Conservation (phyloP, 1,284 basidiomycete genomes). For the Testicularia cyperi region DNA sequence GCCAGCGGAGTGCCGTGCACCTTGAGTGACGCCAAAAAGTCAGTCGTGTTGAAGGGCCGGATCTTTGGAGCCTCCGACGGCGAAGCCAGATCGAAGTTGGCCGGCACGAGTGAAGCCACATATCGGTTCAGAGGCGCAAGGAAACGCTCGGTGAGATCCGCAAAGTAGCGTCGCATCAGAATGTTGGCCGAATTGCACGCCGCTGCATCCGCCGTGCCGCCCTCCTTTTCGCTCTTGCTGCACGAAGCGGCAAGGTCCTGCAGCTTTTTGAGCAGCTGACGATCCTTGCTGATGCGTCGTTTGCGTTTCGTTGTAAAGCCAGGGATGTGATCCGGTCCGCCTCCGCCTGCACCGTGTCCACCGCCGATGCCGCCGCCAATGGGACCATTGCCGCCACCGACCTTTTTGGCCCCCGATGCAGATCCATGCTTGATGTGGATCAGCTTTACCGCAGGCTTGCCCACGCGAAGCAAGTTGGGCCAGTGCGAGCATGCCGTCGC, state of each 20-base stretch:
- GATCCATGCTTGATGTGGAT: constrained; percentile 23
- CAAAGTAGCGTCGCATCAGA: constrained; percentile 79
- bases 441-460: constrained; percentile 57
- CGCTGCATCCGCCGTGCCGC: constrained; percentile 1
- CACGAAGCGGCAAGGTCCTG: constrained; percentile 55
- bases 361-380: constrained; percentile 63
- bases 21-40: constrained; percentile 81
- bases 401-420: constrained; percentile 1
- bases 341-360: constrained; percentile 64
- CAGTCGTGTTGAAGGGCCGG: constrained; percentile 73
- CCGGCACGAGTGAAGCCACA: constrained; percentile 69
- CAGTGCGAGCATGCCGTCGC: constrained; percentile 84
- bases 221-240: constrained; percentile 58
- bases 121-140: constrained; percentile 92
- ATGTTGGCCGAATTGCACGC: constrained; percentile 57
- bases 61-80: constrained; percentile 44
- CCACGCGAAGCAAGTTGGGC: constrained; percentile 76
- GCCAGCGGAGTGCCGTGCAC: constrained; percentile 66
- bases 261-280: constrained; percentile 69
- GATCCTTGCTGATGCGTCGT: constrained; percentile 82
- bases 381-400: constrained; percentile 1
- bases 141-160: constrained; percentile 80
- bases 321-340: constrained; percentile 45
- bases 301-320: constrained; percentile 72
- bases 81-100: constrained; percentile 37